Conservation (phyloP, 192 early-diverging fungal species). For the Gamsiella multidivaricata region DNA sequence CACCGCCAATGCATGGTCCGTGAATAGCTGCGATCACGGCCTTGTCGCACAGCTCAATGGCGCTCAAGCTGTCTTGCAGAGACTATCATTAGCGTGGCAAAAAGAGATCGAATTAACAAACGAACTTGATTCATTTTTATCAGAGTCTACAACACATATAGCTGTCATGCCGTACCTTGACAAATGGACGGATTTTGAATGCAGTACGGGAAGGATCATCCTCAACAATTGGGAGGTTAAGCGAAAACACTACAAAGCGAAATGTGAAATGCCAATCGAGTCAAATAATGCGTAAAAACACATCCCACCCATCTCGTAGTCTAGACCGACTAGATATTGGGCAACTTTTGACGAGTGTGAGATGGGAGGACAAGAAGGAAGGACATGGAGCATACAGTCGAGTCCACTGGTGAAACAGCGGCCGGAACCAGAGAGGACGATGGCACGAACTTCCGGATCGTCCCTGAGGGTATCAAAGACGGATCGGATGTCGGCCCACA, state of each 20-base stretch:
- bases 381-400: slow-evolving; percentile 69
- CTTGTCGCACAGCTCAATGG: slow-evolving; percentile 86
- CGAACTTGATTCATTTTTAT: too few species aligned
- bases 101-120: slow-evolving; percentile 1
- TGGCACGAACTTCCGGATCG: slow-evolving; percentile 78
- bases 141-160: too few species aligned
- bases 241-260: slow-evolving; percentile 32
- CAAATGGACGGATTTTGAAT: slow-evolving; percentile 49
- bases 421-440: slow-evolving; percentile 81
- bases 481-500: slow-evolving; percentile 37
- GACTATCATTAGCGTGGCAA: slow-evolving; percentile 20
- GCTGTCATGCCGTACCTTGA: slow-evolving; percentile 36
- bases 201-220: slow-evolving; percentile 52
- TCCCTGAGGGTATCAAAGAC: slow-evolving; percentile 35
- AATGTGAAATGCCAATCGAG: neutral
- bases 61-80: slow-evolving; percentile 76
- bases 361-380: too few species aligned
- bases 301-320: too few species aligned
- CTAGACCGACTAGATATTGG: too few species aligned
- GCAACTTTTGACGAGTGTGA: too few species aligned
- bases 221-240: slow-evolving; percentile 37
- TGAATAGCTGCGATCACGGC: slow-evolving; percentile 93
- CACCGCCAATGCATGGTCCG: slow-evolving; percentile 85
- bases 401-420: slow-evolving; percentile 92
- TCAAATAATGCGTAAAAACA: too few species aligned